A percentile compares a stretch with the other conserved stretches of the same genome.
phyloP scores from a whole-genome alignment of 2,329 filamentous ascomycete genomes.

The Aspergillus sp. region DNA sequence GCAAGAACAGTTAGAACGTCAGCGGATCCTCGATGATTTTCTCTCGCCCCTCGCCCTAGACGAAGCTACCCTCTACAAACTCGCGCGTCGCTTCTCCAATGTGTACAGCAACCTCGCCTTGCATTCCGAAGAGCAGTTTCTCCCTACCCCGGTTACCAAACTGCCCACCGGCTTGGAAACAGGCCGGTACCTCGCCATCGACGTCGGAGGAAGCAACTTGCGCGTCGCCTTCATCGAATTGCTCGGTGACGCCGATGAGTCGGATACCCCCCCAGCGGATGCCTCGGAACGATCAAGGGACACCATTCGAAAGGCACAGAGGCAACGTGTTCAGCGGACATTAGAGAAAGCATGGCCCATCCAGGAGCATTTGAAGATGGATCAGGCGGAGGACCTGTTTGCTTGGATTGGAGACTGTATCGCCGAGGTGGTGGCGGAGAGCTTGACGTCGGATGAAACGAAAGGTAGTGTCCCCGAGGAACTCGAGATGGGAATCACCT shows the following conservation, averaged over 20 bases:
- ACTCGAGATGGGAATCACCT: slow-evolving; percentile 49
- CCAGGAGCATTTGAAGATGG: slow-evolving; percentile 55
- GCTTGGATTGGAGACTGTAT: slow-evolving; percentile 79
- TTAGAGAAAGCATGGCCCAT: slow-evolving; percentile 54
- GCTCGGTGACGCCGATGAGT: slow-evolving; percentile 41
- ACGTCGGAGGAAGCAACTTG: slow-evolving; percentile 57
- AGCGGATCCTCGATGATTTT: slow-evolving; percentile 39
- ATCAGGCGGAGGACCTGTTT: slow-evolving; percentile 73
- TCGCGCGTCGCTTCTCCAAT: slow-evolving; percentile 45
- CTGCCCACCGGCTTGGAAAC: slow-evolving; percentile 52
- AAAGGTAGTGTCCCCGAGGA: slow-evolving; percentile 42
- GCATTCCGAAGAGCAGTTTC: slow-evolving; percentile 46
- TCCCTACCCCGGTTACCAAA: slow-evolving; percentile 47
- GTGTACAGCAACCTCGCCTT: slow-evolving; percentile 44
- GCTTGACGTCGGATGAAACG: slow-evolving; percentile 38
- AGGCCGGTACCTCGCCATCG: slow-evolving; percentile 55
- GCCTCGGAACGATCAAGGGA: slow-evolving; percentile 40
- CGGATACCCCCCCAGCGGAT: slow-evolving; percentile 28
- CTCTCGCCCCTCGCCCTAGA: slow-evolving; percentile 40
- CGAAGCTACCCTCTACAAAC: slow-evolving; percentile 42
- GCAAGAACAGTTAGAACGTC: slow-evolving; percentile 28
- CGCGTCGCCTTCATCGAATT: slow-evolving; percentile 57
- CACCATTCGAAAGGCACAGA: slow-evolving; percentile 45
- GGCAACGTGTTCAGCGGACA: slow-evolving; percentile 46
- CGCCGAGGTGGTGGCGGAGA: slow-evolving; percentile 65